phyloP scores from a whole-genome alignment of 2,329 filamentous ascomycete genomes.

The Aspergillus calidoustus region DNA sequence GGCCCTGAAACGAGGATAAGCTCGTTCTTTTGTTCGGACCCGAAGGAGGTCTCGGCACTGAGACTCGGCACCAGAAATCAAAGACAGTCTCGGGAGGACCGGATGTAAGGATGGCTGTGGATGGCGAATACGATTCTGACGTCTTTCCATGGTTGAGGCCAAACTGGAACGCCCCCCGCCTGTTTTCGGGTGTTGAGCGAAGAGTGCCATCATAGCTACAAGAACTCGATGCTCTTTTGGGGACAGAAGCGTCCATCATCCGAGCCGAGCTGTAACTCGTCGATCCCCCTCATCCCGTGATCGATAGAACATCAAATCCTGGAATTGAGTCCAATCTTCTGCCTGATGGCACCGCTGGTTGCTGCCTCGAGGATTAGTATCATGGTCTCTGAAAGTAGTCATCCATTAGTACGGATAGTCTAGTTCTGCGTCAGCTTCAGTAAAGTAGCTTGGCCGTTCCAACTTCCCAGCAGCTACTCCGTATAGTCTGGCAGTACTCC shows the following conservation, averaged over 20 bases:
- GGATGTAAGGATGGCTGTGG: constrained; percentile 8
- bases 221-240: background rate
- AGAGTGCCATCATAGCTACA: background rate
- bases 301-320: background rate
- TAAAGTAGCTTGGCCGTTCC: background rate
- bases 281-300: constrained; percentile 5
- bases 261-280: background rate
- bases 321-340: background rate
- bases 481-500: background rate
- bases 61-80: background rate
- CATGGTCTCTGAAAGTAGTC: background rate
- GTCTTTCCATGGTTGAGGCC: background rate
- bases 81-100: background rate
- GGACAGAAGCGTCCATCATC: background rate
- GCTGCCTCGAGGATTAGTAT: background rate
- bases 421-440: background rate
- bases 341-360: background rate
- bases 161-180: background rate
- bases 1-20: background rate
- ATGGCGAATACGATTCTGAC: background rate
- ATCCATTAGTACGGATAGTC: background rate
- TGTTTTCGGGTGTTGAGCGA: background rate
- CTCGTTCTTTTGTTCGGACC: background rate
- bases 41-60: background rate
- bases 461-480: background rate